A percentile compares a stretch with the other conserved stretches of the same genome.
Conservation (phyloP, 176 grass and related monocot genomes). For the Chloris gayana region DNA sequence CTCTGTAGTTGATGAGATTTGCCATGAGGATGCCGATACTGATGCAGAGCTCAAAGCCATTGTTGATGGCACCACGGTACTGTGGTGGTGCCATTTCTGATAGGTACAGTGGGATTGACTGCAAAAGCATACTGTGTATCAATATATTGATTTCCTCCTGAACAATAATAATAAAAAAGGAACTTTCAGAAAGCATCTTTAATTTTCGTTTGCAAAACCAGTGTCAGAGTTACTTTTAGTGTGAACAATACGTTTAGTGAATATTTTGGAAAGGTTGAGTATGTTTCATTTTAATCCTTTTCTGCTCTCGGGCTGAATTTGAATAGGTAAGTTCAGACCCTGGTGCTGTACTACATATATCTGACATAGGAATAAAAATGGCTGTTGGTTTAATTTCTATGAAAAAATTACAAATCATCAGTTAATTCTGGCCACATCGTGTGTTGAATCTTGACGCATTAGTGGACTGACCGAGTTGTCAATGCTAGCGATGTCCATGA, state of each 20-base stretch:
- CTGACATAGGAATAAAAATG: too few species aligned
- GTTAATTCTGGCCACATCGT: background rate
- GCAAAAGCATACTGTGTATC: background rate
- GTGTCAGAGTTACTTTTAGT: too few species aligned
- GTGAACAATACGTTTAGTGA: too few species aligned
- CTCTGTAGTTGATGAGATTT: slow-evolving; percentile 84
- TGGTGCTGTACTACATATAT: background rate
- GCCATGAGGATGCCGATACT: slow-evolving; percentile 76
- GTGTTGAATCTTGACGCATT: background rate
- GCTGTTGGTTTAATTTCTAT: background rate
- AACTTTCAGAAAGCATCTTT: background rate
- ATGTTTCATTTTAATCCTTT: background rate
- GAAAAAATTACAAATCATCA: background rate
- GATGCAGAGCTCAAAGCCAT: slow-evolving; percentile 86
- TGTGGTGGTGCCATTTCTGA: slow-evolving; percentile 86
- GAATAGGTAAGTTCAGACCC: background rate
- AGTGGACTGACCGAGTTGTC: background rate
- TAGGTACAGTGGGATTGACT: slow-evolving; percentile 89
- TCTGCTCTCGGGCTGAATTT: background rate
- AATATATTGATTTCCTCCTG: background rate
- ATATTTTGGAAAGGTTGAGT: background rate
- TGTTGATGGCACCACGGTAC: slow-evolving; percentile 83
- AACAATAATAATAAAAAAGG: background rate
- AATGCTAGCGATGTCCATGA: slow-evolving; percentile 19
- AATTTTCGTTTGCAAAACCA: too few species aligned